These are phyloP conservation scores for Phytophthora chlamydospora DNA, from an alignment of 352 stramenopile species.

Conservation along the genomic window DNA sequence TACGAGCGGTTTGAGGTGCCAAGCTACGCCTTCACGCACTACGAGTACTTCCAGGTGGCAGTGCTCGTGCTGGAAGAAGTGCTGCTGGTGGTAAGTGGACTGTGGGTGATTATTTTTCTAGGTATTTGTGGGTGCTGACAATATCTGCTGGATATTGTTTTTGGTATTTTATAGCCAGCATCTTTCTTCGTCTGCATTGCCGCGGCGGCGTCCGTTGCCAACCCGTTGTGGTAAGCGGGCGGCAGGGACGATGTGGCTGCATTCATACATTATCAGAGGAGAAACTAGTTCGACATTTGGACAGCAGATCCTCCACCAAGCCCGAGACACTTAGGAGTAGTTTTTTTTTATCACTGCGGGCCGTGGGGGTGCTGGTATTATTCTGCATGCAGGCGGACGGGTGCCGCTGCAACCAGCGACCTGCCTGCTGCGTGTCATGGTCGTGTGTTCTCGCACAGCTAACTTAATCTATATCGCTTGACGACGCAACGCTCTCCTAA, in stretches of 20 bases:
- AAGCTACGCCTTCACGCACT: conserved; percentile 61
- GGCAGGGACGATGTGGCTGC: background rate
- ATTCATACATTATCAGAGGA: conserved; percentile 33
- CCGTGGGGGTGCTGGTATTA: conserved; percentile 10
- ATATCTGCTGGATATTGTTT: background rate
- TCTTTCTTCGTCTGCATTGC: conserved; percentile 76
- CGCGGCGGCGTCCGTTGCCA: conserved; percentile 58
- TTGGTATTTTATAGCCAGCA: conserved; percentile 46
- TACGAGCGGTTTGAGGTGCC: conserved; percentile 68
- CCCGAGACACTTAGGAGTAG: conserved; percentile 26
- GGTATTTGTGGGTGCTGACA: background rate
- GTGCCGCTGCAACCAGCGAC: conserved; percentile 5
- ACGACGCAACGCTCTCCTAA: conserved; percentile 9
- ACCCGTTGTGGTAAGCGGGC: conserved; percentile 60
- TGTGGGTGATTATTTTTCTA: conserved; percentile 9
- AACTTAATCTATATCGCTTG: conserved; percentile 46
- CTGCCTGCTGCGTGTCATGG: conserved; percentile 15
- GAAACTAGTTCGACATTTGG: conserved; percentile 20
- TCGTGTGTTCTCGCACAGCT: conserved; percentile 38
- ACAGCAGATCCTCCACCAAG: conserved; percentile 8
- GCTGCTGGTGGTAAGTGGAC: conserved; percentile 65
- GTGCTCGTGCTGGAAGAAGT: conserved; percentile 69
- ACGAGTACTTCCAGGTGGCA: conserved; percentile 78
- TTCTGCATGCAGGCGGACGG: conserved; percentile 21
- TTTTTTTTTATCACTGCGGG: conserved; percentile 26